Conservation (phyloP, 192 early-diverging fungal species). For the Cladochytrium replicatum region DNA sequence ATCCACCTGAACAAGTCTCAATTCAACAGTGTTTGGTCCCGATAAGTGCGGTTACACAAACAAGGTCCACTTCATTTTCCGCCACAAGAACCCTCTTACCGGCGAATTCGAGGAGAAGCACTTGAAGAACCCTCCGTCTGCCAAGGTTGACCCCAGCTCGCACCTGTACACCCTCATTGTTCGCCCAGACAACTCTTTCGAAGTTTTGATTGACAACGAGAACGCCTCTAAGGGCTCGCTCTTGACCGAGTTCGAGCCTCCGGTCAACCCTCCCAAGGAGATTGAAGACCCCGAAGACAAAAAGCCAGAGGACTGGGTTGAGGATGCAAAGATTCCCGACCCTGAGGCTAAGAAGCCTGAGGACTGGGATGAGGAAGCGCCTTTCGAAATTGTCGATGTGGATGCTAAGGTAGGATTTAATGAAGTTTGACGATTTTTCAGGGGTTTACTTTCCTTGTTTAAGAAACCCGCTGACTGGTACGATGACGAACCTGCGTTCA, state of each 20-base stretch:
- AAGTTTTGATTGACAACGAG: conserved; percentile 65
- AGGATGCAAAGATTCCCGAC: conserved; percentile 72
- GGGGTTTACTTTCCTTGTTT: not conserved
- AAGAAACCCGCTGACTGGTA: conserved; percentile 78
- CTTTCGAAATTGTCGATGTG: conserved; percentile 61
- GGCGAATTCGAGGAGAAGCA: conserved; percentile 81
- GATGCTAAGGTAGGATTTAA: conserved; percentile 43
- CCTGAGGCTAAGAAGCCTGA: conserved; percentile 66
- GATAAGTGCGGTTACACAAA: conserved; percentile 88
- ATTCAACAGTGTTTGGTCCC: conserved; percentile 96
- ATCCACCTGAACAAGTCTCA: conserved; percentile 4
- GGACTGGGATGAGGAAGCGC: conserved; percentile 88
- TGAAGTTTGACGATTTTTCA: too few relatives aligned
- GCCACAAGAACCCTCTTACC: conserved; percentile 78
- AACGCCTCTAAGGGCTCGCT: conserved; percentile 57
- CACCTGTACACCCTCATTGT: conserved; percentile 80
- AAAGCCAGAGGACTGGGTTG: conserved; percentile 86
- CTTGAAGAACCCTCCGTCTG: conserved; percentile 58
- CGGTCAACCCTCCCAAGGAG: conserved; percentile 76
- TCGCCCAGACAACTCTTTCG: conserved; percentile 69
- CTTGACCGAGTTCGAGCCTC: conserved; percentile 65
- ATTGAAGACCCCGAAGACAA: conserved; percentile 59
- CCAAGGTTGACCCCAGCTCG: conserved; percentile 54
- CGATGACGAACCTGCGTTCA: conserved; percentile 60
- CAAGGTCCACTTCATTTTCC: conserved; percentile 90